Evolutionary conservation across 2,329 filamentous ascomycete species (phyloP).

Genomic region (Penicillium brasilianum): DNA sequence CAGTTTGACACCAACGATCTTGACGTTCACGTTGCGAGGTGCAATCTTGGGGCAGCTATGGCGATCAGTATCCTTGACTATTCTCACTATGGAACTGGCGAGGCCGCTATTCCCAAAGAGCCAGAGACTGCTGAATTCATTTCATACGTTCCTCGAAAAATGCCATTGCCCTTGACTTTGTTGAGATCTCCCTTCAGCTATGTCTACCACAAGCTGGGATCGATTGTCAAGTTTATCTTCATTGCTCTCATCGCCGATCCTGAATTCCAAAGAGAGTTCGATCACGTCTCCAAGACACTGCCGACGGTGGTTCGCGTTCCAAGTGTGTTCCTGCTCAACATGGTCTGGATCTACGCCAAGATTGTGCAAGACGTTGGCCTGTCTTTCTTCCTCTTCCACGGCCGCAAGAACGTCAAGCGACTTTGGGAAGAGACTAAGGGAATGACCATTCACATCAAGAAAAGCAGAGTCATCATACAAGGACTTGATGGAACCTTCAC

Average conservation of each 20-base stretch:
- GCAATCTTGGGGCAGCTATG: conserved; percentile 54
- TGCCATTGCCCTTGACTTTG: conserved; percentile 29
- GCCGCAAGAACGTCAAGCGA: conserved; percentile 53
- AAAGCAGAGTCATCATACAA: conserved; percentile 54
- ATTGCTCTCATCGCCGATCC: conserved; percentile 58
- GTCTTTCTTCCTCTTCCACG: conserved; percentile 56
- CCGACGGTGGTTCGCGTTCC: conserved; percentile 44
- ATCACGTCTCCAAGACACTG: conserved; percentile 48
- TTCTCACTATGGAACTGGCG: conserved; percentile 36
- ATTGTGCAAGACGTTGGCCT: conserved; percentile 51
- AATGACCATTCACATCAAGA: conserved; percentile 54
- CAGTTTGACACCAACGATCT: conserved; percentile 43
- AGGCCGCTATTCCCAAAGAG: conserved; percentile 31
- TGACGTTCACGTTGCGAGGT: conserved; percentile 54
- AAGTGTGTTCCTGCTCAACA: conserved; percentile 49
- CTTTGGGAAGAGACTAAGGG: conserved; percentile 58
- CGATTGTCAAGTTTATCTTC: conserved; percentile 55
- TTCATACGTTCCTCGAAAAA: conserved; percentile 34
- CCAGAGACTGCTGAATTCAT: conserved; percentile 37
- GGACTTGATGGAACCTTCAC: conserved; percentile 56
- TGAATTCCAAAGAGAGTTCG: conserved; percentile 58
- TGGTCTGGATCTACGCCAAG: conserved; percentile 56
- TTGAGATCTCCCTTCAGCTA: conserved; percentile 45
- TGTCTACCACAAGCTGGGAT: conserved; percentile 51
- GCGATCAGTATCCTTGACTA: conserved; percentile 41